phyloP scores from a whole-genome alignment of 2,329 filamentous ascomycete species.

The Cyphellophora europaea region DNA sequence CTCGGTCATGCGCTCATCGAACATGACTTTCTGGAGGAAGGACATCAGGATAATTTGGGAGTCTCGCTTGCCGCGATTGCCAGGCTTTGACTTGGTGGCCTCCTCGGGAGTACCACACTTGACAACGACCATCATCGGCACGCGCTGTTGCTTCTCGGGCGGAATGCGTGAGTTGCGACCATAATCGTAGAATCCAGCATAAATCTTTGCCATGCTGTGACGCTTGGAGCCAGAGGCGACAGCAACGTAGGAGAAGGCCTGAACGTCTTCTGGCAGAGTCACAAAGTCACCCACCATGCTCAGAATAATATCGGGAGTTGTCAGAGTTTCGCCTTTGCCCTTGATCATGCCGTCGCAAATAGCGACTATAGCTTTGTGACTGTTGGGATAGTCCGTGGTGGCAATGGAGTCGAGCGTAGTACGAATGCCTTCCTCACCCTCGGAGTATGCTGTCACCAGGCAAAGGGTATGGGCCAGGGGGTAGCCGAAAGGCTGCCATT shows the following conservation, averaged over 20 bases:
- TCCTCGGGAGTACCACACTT: slow-evolving; percentile 94
- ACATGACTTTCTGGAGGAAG: slow-evolving; percentile 99
- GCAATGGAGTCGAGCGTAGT: slow-evolving; percentile 94
- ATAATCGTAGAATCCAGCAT: slow-evolving; percentile 97
- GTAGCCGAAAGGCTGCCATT: slow-evolving; percentile 96
- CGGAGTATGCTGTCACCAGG: slow-evolving; percentile 92
- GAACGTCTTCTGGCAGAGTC: slow-evolving; percentile 68
- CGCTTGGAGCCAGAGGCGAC: slow-evolving; percentile 92
- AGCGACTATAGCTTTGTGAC: slow-evolving; percentile 92
- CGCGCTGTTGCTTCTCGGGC: slow-evolving; percentile 80
- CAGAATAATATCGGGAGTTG: slow-evolving; percentile 83
- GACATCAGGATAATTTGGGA: slow-evolving; percentile 99
- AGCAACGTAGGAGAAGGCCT: slow-evolving; percentile 90
- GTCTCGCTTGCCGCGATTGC: slow-evolving; percentile 96
- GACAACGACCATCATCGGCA: slow-evolving; percentile 94
- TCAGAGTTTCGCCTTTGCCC: slow-evolving; percentile 75
- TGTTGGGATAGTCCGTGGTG: slow-evolving; percentile 97
- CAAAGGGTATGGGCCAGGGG: slow-evolving; percentile 90
- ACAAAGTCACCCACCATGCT: slow-evolving; percentile 93
- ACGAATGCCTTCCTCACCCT: slow-evolving; percentile 83
- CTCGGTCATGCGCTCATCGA: slow-evolving; percentile 98
- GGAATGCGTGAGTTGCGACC: slow-evolving; percentile 72
- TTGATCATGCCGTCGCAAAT: slow-evolving; percentile 98
- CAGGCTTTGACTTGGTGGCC: slow-evolving; percentile 70
- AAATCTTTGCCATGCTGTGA: slow-evolving; percentile 99